Base-by-base conservation (phyloP, 176 grass and related monocot species). In the Metroxylon sagu region DNA sequence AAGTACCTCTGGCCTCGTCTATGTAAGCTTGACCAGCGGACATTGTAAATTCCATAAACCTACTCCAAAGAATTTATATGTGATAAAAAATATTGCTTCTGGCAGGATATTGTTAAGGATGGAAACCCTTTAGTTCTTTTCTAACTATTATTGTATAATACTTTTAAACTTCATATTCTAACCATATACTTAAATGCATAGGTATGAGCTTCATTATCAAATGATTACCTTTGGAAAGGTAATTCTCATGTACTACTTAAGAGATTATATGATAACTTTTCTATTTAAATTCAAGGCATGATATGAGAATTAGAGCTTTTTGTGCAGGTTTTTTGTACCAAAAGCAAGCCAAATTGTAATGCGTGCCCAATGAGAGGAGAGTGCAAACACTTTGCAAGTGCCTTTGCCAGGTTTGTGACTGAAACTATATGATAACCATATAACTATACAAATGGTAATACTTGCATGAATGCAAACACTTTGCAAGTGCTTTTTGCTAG, bases 1-100 rank as follows among this genome's bases (percentile, higher is more conserved):
- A 95, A 90, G 74, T 95, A 90, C 48, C 83, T 90, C 48, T 95
- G 86, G 86, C 91, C 91, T 79, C 80, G 91, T 70, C 65, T 95
- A 56, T 95, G 91, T 82, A 95, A 86, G 58, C 83, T 95, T 26
- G 86, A 95, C 68, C 86, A 84, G 60, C 61, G 65, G 25, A 95
- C 86, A 82, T 71, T 95, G 90, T 95, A 84, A 81, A 75, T 74
- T 59, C 21, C 56, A 70, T 16, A 77, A 73, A 71, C 17, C 4
- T 51, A 50, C 70, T 61, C 54, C 31, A 35, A 6, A 43, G 2
- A 43, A 43, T 43, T 43, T 43, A 43, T 14, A 43, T 43, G 35
- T 3, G 2, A 12, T 43, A 2, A 43, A 10, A 67, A 39, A 57
- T 17, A 57, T 18, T 62, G 66, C 17, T 67, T 62, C 0, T 19